Conservation (phyloP, 768 basidiomycete species). For the Leccinum sublutescens region DNA sequence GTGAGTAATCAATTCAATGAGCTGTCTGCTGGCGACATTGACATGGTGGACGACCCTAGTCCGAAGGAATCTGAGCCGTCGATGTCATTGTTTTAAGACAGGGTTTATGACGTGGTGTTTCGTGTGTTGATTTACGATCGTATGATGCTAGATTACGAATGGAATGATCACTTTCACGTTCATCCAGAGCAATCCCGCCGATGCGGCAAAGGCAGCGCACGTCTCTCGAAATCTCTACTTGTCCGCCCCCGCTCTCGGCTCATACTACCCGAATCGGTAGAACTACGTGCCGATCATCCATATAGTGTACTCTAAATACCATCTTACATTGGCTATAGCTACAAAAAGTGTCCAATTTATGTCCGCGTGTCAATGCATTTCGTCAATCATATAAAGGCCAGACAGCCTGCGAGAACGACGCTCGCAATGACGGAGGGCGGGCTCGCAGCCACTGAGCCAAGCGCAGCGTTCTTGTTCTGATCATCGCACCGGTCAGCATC, state of each 20-base stretch:
- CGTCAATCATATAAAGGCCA: constrained; percentile 14
- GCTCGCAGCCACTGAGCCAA: constrained; percentile 13
- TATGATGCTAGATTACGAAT: constrained; percentile 1
- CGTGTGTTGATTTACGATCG: neutral
- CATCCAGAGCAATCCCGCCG: too few species aligned
- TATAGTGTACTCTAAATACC: neutral
- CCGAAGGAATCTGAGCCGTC: neutral
- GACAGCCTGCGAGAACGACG: constrained; percentile 20
- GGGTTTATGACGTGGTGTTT: neutral
- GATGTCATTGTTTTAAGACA: neutral
- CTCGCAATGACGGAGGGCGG: constrained; percentile 23
- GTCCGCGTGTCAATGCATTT: neutral
- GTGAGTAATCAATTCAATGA: constrained; percentile 20
- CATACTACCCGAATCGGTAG: neutral
- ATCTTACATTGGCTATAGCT: constrained; percentile 10
- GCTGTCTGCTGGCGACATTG: neutral
- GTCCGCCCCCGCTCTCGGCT: neutral
- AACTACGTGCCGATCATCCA: constrained; percentile 3
- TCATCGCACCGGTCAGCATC: neutral
- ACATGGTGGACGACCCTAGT: constrained; percentile 8
- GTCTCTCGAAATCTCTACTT: neutral
- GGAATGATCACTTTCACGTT: neutral
- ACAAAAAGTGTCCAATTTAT: constrained; percentile 15
- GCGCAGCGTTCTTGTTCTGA: constrained; percentile 23
- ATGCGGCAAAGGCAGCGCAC: neutral